These are phyloP conservation scores for Trametes villosa DNA, from an alignment of 768 basidiomycete genomes.

Conservation along the genomic window DNA sequence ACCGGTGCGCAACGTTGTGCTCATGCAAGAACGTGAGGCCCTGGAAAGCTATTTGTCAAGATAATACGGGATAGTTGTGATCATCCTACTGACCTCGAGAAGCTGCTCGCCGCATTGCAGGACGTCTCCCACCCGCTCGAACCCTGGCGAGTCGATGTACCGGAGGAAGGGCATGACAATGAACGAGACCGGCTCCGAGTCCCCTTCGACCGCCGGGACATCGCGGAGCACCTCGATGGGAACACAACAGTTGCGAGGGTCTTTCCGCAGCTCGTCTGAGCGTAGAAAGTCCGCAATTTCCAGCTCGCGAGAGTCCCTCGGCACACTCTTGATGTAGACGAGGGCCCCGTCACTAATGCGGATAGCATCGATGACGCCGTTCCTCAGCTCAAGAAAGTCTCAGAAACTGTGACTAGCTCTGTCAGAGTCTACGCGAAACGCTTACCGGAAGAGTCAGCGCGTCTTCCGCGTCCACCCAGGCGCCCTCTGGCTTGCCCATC, in stretches of 20 bases:
- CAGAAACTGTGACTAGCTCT: not conserved
- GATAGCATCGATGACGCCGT: conserved; percentile 23
- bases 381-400: too few relatives aligned
- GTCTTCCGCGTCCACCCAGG: not conserved
- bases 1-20: conserved; percentile 30
- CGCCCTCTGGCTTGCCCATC: not conserved
- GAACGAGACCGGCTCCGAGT: too few relatives aligned
- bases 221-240: conserved; percentile 19
- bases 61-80: not conserved
- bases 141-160: conserved; percentile 18
- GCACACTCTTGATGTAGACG: conserved; percentile 22
- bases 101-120: conserved; percentile 26
- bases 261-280: conserved; percentile 6
- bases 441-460: not conserved
- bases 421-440: not conserved
- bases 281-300: conserved; percentile 13
- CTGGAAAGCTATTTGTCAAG: not conserved
- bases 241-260: conserved; percentile 25
- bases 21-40: conserved; percentile 29
- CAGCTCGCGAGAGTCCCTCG: conserved; percentile 4
- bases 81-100: conserved; percentile 20
- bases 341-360: conserved; percentile 22
- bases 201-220: not conserved
- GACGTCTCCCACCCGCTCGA: conserved; percentile 23
- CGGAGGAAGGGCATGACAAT: conserved; percentile 32